These are phyloP conservation scores for Clonostachys solani DNA, from an alignment of 2,329 filamentous ascomycete genomes.

Conservation along the genomic window DNA sequence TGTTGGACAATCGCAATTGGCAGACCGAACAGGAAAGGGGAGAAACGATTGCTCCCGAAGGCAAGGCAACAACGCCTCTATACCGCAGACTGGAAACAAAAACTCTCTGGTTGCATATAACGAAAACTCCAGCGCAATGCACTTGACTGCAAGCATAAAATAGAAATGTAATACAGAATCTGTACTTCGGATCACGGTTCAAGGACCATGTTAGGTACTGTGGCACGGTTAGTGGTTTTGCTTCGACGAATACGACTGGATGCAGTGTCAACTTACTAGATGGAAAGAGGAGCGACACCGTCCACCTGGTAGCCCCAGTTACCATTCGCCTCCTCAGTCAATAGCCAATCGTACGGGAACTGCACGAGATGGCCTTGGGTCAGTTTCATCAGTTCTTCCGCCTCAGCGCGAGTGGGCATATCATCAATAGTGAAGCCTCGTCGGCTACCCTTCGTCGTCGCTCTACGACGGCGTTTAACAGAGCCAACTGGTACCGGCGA, in stretches of 20 bases:
- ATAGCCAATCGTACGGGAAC: constrained; percentile 95
- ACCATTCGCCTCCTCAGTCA: constrained; percentile 84
- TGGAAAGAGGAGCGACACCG: constrained; percentile 91
- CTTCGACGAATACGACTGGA: background rate
- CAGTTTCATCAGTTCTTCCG: constrained; percentile 75
- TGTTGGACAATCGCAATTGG: background rate
- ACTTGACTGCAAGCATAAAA: background rate
- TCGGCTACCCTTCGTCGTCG: constrained; percentile 65
- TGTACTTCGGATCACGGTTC: background rate
- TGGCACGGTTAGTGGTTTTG: constrained; percentile 15
- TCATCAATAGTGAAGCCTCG: constrained; percentile 68
- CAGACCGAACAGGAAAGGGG: background rate
- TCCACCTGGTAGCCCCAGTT: constrained; percentile 98
- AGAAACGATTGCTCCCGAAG: background rate
- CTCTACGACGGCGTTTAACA: constrained; percentile 59
- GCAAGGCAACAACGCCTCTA: no score
- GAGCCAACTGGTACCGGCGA: constrained; percentile 36
- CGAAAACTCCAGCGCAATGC: no score
- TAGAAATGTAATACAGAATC: background rate
- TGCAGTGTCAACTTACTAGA: constrained; percentile 68
- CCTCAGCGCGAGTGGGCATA: constrained; percentile 68
- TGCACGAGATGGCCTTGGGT: constrained; percentile 85
- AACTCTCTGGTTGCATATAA: background rate
- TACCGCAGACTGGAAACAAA: background rate
- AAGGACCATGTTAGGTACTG: constrained; percentile 19